Base-by-base conservation (phyloP, 2,329 filamentous ascomycete species). In the Metarhizium guizhouense region DNA sequence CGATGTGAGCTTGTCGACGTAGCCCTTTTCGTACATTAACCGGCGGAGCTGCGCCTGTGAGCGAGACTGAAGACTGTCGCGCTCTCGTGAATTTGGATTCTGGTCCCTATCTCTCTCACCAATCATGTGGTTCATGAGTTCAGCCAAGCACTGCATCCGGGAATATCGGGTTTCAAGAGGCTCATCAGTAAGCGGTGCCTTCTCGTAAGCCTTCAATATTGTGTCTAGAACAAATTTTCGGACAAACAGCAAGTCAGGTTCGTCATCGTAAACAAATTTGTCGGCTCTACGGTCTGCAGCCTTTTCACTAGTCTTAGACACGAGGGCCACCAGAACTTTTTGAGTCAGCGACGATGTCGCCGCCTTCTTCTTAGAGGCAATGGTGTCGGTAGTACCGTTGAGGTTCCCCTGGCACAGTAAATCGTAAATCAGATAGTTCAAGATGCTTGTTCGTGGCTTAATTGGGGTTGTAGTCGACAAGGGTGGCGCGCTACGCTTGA, bases 11-110 rank as follows among this genome's bases (percentile, higher is more conserved):
- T 93, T 88, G 29, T 88, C 83, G 58, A 97, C 86, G 68, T 94
- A 96, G 55, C 95, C 91, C 74, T 97, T 99, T 73, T 99, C 94
- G 64, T 95, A 97, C 94, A 99, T 99, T 58, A 96, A 84, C 62
- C 91, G 90, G 38, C 90, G 87, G 62, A 99, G 81, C 66, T 96
- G 91, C 63, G 87, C 85, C 60, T 92, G 87, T 7, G 91, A 92
- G 47, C 78, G 75, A 29, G 70, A 67, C 48, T 74, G 65, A 53
- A 69, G 60, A 51, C 68, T 67, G 61, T 78, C 65, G 54, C 74
- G 60, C 63, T 70, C 58, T 68, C 76, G 58, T n/a, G 63, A 58
- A 43, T 70, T 72, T 58, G 72, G 73, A 60, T 72, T 72, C 49
- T 77, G 76, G 16, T 82, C 79, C 63, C 82, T 87, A 14, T 90